Percentiles rank a stretch among this genome's conserved stretches.
These are phyloP conservation scores for Beauveria scarabaeidicola DNA, from an alignment of 2,329 filamentous ascomycete genomes.

Conservation along the genomic window DNA sequence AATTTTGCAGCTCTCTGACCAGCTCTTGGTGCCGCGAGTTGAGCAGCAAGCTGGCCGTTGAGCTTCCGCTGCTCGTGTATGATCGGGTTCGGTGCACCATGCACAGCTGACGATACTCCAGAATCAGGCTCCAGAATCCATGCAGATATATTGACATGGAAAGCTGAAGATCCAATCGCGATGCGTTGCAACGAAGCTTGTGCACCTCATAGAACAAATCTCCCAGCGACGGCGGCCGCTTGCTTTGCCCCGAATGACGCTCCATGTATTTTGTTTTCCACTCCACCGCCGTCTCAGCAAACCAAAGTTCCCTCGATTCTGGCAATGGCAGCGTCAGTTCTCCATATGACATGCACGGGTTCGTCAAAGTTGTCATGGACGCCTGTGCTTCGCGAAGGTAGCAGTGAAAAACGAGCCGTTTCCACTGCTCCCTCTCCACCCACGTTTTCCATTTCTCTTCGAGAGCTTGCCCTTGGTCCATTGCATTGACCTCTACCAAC, in stretches of 20 bases:
- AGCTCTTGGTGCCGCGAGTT: constrained; percentile 54
- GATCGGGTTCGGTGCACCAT: constrained; percentile 39
- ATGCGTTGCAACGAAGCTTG: constrained; percentile 38
- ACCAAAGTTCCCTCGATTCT: constrained; percentile 54
- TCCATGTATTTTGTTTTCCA: constrained; percentile 56
- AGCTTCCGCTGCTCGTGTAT: constrained; percentile 33
- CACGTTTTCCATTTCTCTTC: constrained; percentile 59
- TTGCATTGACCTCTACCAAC: constrained; percentile 38
- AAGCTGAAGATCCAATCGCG: constrained; percentile 46
- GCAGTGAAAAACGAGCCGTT: constrained; percentile 56
- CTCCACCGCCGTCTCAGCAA: constrained; percentile 50
- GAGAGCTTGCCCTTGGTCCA: constrained; percentile 48
- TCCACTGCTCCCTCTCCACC: constrained; percentile 57
- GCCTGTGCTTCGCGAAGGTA: constrained; percentile 58
- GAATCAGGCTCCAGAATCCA: constrained; percentile 56
- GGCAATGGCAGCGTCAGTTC: constrained; percentile 61
- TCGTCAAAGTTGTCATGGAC: constrained; percentile 58
- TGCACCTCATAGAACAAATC: constrained; percentile 50
- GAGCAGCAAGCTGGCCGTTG: constrained; percentile 37
- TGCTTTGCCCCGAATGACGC: constrained; percentile 27
- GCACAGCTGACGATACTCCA: constrained; percentile 56
- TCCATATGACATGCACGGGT: constrained; percentile 58
- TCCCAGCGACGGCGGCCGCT: constrained; percentile 40
- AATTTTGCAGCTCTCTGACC: constrained; percentile 44
- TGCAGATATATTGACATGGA: constrained; percentile 54